Evolutionary conservation across 441 rosid species (phyloP), one percentile per base, ranked within the genome.

Genomic region (Erodium trifolium): DNA sequence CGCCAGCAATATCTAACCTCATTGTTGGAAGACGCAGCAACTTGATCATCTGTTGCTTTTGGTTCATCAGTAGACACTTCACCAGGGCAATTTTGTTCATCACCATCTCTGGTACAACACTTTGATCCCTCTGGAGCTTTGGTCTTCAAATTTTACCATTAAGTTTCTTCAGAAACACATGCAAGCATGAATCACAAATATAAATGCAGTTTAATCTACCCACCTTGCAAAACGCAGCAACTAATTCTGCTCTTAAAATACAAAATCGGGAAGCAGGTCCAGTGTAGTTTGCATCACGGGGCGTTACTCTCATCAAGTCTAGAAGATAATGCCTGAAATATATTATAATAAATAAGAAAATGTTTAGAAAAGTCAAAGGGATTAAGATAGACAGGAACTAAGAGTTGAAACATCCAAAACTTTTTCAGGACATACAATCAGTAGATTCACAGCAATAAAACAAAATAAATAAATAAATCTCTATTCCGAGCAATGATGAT

Each of bases 301-400:
- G 99, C 3, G 98, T 93, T 67, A 87, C 99, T 85, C 99, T 91
- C 99, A 96, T 93, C 88, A 96, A 84, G 79, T 96, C 99, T 76
- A 96, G 86, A 67, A 96, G 97, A 82, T 96, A 96, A 76, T 91
- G 98, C 84, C 96, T 90, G 73, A 69, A 66, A 72, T 45, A 41
- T 41, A 23, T 19, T 7, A 60, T 60, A 18, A 17, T 3, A 53
- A 23, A 16, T 53, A 31, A 70, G 29, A 31, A 34, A 23, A 62
- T 9, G 65, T 23, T 62, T 1, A 62, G 10, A 12, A 7, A 23
- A 62, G 14, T 62, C n/a, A 62, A 19, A 23, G 16, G 14, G 45
- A 41, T 1, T 41, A 41, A 41, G 12, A 18, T 19, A 59, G 27
- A 19, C 3, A 18, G 11, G 63, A 17, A 18, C 31, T 59, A 59